Evolutionary conservation across 164 flowering plant species (phyloP), one percentile per base, ranked within the genome.

Genomic region (Litsea cubeba): DNA sequence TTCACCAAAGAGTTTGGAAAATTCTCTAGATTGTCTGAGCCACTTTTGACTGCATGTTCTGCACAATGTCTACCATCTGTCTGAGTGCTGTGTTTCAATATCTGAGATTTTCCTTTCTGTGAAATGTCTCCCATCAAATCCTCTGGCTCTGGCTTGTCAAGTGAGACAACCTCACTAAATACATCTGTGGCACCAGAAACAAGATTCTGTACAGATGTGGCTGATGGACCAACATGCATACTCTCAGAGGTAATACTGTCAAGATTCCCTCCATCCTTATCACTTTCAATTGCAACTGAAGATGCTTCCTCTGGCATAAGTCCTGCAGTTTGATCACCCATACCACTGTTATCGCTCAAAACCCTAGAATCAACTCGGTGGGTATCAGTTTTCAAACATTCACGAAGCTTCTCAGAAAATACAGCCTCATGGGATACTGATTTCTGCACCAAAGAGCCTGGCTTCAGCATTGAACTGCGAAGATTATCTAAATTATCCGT

Each of bases 311-410:
- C 70, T 51, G 51, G 72, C 58, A 12, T 1, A 70, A 50, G 69
- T 20, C 72, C 78, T 64, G 72, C 46, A 74, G 74, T 75, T 12
- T 50, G 74, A 62, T 81, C 82, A 71, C 58, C 72, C 24, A 26
- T 51, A 50, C 70, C 79, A 60, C 30, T 14, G 25, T 71, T 76
- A 50, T 73, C 60, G 26, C 54, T 22, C 14, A 20, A 30, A 71
- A 57, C 14, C 65, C 23, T 65, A 28, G 18, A 58, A 26, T 35
- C 49, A 49, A 71, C 20, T 58, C 7, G 50, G 15, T 62, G 30
- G 62, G 74, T 18, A 46, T 46, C 68, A 35, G 23, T 23, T 58
- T 62, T 50, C 15, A 24, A 50, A 22, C 24, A 22, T 66, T 14
- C 40, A 25, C 4, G 6, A 11, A 32, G 40, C 62, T 50, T 67